A percentile compares a stretch with the other conserved stretches of the same genome.
phyloP scores from a whole-genome alignment of 148 eudicot species.

The Hydrangea macrophylla region DNA sequence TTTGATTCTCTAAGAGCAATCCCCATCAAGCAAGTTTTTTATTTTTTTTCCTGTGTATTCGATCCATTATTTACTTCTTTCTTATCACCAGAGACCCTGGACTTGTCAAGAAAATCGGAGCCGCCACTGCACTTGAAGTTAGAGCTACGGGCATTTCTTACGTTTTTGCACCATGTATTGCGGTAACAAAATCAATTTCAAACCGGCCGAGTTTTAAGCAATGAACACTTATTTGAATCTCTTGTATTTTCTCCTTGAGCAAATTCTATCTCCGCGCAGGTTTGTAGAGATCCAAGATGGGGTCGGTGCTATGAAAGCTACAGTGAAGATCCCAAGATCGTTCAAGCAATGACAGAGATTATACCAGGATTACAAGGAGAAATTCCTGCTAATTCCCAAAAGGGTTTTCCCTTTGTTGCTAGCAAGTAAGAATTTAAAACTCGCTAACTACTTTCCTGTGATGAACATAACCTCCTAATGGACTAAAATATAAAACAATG shows the following conservation, averaged over 20 bases:
- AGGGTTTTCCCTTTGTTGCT: constrained; percentile 65
- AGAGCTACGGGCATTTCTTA: constrained; percentile 90
- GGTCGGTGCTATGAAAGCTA: constrained; percentile 87
- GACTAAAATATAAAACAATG: too few relatives aligned
- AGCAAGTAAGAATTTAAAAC: constrained; percentile 48
- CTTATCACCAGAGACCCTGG: constrained; percentile 54
- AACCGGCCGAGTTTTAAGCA: background rate
- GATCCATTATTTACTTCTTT: background rate
- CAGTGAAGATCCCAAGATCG: constrained; percentile 73
- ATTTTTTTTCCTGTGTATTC: background rate
- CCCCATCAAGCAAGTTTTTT: background rate
- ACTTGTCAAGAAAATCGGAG: constrained; percentile 72
- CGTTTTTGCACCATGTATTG: constrained; percentile 85
- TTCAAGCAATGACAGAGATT: constrained; percentile 66
- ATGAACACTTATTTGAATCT: background rate
- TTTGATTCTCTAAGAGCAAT: background rate
- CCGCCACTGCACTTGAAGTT: constrained; percentile 84
- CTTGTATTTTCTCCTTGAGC: background rate
- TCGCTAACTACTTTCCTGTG: background rate
- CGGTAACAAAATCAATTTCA: constrained; percentile 35
- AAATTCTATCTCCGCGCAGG: constrained; percentile 28
- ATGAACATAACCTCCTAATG: background rate
- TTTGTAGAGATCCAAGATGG: constrained; percentile 94
- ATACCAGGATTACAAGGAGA: constrained; percentile 88
- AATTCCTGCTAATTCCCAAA: constrained; percentile 38